Percentiles rank a stretch among this genome's conserved stretches.
These are phyloP conservation scores for Sechiopsis laciniata DNA, from an alignment of 306 rosid species.

Conservation along the genomic window DNA sequence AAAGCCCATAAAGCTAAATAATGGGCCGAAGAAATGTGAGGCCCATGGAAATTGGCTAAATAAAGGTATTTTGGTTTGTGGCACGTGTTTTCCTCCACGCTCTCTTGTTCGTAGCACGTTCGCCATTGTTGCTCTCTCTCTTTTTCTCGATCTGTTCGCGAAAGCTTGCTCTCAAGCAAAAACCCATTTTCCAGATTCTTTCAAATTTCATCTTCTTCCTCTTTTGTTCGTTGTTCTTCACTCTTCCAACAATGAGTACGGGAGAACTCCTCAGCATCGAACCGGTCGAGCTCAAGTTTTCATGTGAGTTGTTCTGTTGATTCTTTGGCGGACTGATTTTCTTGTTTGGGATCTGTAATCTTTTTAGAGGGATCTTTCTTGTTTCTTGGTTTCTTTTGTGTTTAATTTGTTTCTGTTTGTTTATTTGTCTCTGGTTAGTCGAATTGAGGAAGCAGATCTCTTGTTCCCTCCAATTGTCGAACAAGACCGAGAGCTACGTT, in stretches of 20 bases:
- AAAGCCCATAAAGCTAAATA: neutral
- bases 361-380: slow-evolving; percentile 18
- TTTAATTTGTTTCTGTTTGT: neutral
- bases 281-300: slow-evolving; percentile 80
- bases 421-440: slow-evolving; percentile 34
- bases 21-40: neutral
- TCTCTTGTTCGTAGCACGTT: slow-evolving; percentile 15
- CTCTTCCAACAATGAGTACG: slow-evolving; percentile 49
- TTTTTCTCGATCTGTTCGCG: slow-evolving; percentile 18
- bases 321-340: neutral
- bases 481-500: slow-evolving; percentile 71
- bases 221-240: neutral
- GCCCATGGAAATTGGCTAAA: neutral
- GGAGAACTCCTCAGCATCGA: slow-evolving; percentile 83
- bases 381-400: slow-evolving; percentile 12
- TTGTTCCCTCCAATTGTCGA: slow-evolving; percentile 69
- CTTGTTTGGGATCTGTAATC: slow-evolving; percentile 27
- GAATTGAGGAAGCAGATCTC: slow-evolving; percentile 95
- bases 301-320: slow-evolving; percentile 35
- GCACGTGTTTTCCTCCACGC: slow-evolving; percentile 16
- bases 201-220: slow-evolving; percentile 3
- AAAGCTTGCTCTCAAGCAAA: slow-evolving; percentile 5
- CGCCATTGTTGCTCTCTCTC: slow-evolving; percentile 16
- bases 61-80: neutral
- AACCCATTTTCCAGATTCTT: slow-evolving; percentile 20